Percentiles rank a stretch among this genome's conserved stretches.
These are phyloP conservation scores for Pseudocercospora ulei DNA, from an alignment of 2,329 filamentous ascomycete species.

Conservation along the genomic window DNA sequence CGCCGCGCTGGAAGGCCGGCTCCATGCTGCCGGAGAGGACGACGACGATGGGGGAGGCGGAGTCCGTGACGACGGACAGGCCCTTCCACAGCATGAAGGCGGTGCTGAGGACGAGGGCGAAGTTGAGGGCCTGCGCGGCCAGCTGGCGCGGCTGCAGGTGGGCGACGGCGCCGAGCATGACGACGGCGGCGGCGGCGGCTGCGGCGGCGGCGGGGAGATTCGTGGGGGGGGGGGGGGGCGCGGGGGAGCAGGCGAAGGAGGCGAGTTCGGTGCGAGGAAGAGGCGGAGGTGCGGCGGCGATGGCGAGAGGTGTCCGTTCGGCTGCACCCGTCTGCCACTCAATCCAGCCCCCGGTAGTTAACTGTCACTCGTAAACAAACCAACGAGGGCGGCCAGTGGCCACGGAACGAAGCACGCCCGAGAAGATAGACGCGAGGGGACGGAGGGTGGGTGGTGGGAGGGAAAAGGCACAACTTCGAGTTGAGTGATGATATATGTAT, in stretches of 20 bases:
- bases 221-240: neutral
- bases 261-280: no score
- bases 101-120: slow-evolving; percentile 77
- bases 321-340: no score
- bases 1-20: slow-evolving; percentile 69
- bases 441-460: no score
- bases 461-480: no score
- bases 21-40: slow-evolving; percentile 81
- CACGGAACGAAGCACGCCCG: no score
- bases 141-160: slow-evolving; percentile 66
- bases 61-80: slow-evolving; percentile 64
- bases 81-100: slow-evolving; percentile 92
- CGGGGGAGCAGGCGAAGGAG: neutral
- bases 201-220: neutral
- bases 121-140: slow-evolving; percentile 75
- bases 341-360: no score
- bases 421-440: no score
- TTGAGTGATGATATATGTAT: no score
- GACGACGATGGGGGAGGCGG: slow-evolving; percentile 60
- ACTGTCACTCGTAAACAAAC: no score
- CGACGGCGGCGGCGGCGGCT: slow-evolving; percentile 21
- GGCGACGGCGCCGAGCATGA: slow-evolving; percentile 59
- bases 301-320: no score
- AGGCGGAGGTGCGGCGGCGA: no score
- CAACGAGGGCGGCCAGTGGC: no score